phyloP scores from a whole-genome alignment of 805 yeast species.

The Candida tammaniensis region DNA sequence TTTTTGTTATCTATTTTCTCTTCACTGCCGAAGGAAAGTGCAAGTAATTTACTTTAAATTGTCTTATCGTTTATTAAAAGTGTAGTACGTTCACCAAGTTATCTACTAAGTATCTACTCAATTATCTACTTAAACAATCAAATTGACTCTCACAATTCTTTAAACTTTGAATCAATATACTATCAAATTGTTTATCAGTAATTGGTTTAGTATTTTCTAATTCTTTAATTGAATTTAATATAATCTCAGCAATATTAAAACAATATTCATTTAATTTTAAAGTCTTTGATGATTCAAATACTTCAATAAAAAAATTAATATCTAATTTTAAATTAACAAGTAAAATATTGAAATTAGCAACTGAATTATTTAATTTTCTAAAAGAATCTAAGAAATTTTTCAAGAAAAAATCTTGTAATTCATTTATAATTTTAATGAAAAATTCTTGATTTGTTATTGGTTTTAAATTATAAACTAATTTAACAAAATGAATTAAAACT shows the following conservation, averaged over 20 bases:
- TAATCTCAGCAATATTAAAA: slow-evolving; percentile 30
- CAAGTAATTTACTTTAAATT: too few relatives aligned
- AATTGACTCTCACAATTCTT: slow-evolving; percentile 24
- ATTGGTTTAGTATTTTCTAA: slow-evolving; percentile 15
- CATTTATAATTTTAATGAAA: slow-evolving; percentile 34
- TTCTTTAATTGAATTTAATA: slow-evolving; percentile 25
- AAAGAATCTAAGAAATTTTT: slow-evolving; percentile 30
- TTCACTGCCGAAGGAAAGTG: too few relatives aligned
- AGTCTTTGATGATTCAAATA: slow-evolving; percentile 33
- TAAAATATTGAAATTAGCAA: slow-evolving; percentile 10
- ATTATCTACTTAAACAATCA: slow-evolving; percentile 22
- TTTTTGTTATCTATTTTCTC: not conserved
- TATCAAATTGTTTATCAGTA: slow-evolving; percentile 14
- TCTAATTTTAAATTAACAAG: slow-evolving; percentile 35
- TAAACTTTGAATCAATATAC: slow-evolving; percentile 11
- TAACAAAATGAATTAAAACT: slow-evolving; percentile 39
- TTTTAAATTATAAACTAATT: slow-evolving; percentile 35
- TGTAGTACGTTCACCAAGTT: too few relatives aligned
- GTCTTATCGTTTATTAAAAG: too few relatives aligned
- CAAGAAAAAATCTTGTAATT: slow-evolving; percentile 35
- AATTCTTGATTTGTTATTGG: slow-evolving; percentile 38
- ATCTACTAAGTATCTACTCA: too few relatives aligned
- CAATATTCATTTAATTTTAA: slow-evolving; percentile 34
- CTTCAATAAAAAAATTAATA: slow-evolving; percentile 35
- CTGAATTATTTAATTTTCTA: slow-evolving; percentile 18